Percentiles rank a stretch among this genome's conserved stretches.
phyloP scores from a whole-genome alignment of 2,329 filamentous ascomycete genomes.

The Penicillium digitatum region DNA sequence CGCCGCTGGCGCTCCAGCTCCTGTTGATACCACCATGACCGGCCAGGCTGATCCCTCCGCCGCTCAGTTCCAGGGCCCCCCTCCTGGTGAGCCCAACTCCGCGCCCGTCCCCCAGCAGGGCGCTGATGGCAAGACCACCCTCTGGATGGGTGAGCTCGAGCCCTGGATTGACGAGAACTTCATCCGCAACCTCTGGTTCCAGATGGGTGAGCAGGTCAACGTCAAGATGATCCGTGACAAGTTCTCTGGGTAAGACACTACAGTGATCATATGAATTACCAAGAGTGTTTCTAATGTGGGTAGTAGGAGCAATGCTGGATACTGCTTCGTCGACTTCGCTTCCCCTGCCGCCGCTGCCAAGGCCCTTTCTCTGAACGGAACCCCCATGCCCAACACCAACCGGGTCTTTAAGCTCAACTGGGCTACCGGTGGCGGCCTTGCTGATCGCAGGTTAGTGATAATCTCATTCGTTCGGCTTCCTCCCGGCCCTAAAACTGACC shows the following conservation, averaged over 20 bases:
- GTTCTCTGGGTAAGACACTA: slow-evolving; percentile 75
- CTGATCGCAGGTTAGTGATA: slow-evolving; percentile 73
- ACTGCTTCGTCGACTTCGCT: slow-evolving; percentile 95
- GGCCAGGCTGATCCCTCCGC: slow-evolving; percentile 56
- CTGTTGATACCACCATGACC: slow-evolving; percentile 53
- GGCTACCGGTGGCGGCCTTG: slow-evolving; percentile 92
- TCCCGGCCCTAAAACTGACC: background rate
- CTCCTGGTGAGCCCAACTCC: slow-evolving; percentile 41
- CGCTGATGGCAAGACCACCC: slow-evolving; percentile 54
- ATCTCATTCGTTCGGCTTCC: background rate
- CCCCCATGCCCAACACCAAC: slow-evolving; percentile 84
- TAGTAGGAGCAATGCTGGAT: slow-evolving; percentile 80
- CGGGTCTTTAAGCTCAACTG: slow-evolving; percentile 99
- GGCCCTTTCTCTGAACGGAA: slow-evolving; percentile 84
- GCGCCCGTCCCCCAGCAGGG: slow-evolving; percentile 49
- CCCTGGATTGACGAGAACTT: slow-evolving; percentile 99
- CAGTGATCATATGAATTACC: background rate
- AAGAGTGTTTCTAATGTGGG: slow-evolving; percentile 40
- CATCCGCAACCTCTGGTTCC: slow-evolving; percentile 89
- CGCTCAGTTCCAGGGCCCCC: slow-evolving; percentile 49
- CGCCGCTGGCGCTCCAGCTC: slow-evolving; percentile 45
- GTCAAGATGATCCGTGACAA: slow-evolving; percentile 99
- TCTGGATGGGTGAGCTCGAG: slow-evolving; percentile 95
- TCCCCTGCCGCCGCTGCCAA: slow-evolving; percentile 81
- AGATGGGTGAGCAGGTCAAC: slow-evolving; percentile 90